Evolutionary conservation across 2,329 filamentous ascomycete species (phyloP), one percentile per base, ranked within the genome.

Genomic region (Cryphonectria japonica): DNA sequence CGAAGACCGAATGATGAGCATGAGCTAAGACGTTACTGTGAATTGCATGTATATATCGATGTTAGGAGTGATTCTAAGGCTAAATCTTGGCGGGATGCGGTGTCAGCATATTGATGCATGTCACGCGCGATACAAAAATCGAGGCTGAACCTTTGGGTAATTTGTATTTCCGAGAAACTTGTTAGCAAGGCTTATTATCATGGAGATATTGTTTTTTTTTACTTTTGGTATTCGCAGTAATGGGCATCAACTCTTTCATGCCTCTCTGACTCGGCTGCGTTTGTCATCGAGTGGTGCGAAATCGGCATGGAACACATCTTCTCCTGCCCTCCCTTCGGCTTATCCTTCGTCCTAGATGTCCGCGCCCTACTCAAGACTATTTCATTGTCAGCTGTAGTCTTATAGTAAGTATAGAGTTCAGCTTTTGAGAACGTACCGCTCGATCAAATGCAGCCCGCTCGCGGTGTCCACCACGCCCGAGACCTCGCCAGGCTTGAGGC

Each of bases 381-480:
- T 19, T 34, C 54, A 16, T 32, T 32, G 26, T 59, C 54, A 59
- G 54, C 13, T 19, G 26, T 7, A 34, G 2, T 5, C 4, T 1
- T 59, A 32, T 7, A 3, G 13, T 1, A 32, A 0, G 41, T 26
- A 2, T 7, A 26, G 26, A 26, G 16, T 1, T 26, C 11, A 6
- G 1, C 6, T 14, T 1, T 37, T 29, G 37, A 41, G 32, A 5
- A 65, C 82, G 71, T 87, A 97, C 94, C 95, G 92, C 84, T 98
- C 92, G 82, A 99, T 99, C 82, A 99, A 85, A 84, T 99, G 96
- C 78, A 98, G 85, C 0, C 96, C 96, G 67, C 95, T 98, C 66
- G 94, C 95, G 54, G 96, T 98, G 82, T 97, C 93, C 16, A 98
- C 92, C 52, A 98, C 86, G 63, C 88, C 86, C 82, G 95, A 98